Conservation (phyloP, 1,284 basidiomycete genomes). For the Fomitopsis betulina region DNA sequence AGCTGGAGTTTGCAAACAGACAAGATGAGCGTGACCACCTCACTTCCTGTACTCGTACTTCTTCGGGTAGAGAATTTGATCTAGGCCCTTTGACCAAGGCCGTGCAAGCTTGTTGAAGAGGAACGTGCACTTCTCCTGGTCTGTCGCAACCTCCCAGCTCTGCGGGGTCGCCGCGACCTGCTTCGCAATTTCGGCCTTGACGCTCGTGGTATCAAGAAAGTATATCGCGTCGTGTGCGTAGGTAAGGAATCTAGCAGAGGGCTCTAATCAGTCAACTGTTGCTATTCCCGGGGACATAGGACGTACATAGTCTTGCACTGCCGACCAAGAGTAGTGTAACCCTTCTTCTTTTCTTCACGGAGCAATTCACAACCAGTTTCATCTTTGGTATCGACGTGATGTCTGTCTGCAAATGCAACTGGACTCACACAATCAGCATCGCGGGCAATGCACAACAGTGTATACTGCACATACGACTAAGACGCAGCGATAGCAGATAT, state of each 20-base stretch:
- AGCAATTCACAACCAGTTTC: no score
- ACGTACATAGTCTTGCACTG: background rate
- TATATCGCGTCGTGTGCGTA: background rate
- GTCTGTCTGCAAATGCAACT: no score
- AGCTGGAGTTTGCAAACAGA: background rate
- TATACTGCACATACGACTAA: background rate
- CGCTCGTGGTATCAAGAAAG: background rate
- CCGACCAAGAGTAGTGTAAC: background rate
- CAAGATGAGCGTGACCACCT: background rate
- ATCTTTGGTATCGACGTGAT: no score
- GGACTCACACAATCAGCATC: no score
- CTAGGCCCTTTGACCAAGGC: background rate
- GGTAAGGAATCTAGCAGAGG: background rate
- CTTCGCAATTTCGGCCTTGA: background rate
- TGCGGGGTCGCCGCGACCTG: background rate
- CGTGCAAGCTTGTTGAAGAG: background rate
- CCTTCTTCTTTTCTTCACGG: no score
- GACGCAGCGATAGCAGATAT: background rate
- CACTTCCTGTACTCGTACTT: background rate
- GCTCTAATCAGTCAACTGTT: no score
- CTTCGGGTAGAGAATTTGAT: background rate
- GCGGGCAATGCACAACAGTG: no score
- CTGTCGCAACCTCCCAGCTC: background rate
- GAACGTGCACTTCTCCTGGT: background rate
- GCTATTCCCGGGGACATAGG: no score